Base-by-base conservation (phyloP, 106 monocot genomes). In the Triglochin maritima region DNA sequence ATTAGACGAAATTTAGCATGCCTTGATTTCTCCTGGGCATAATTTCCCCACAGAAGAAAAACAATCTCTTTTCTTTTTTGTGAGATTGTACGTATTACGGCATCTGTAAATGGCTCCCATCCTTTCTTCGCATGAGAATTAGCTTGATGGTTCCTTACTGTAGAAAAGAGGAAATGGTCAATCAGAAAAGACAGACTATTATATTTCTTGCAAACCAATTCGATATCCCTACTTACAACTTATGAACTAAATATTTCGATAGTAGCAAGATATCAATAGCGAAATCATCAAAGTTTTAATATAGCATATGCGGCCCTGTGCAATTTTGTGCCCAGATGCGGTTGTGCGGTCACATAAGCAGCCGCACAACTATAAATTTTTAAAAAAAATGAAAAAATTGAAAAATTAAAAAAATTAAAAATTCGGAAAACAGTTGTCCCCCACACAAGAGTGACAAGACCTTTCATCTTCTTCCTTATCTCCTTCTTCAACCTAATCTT, bases 51-150 rank as follows among this genome's bases (percentile, higher is more conserved):
- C 6, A 96, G 83, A 72, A 96, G 87, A 71, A 96, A 96, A 50
- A 90, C 81, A 67, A 96, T 55, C 59, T 81, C 87, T 16, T 79
- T 67, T 84, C 84, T 88, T 81, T 86, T 86, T 74, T 87, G 80
- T 57, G 96, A 96, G 66, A 96, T 86, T 69, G 84, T 83, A 63
- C 69, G 64, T 56, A 91, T 96, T 8, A 91, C 71, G 50, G 79
- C 85, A 80, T 96, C 90, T 47, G 96, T 90, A 82, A 96, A 88
- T 74, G 79, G 80, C 69, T 96, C 96, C 96, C 96, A 96, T 5
- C 96, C 96, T 87, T 86, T 88, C 78, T 79, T 96, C 57, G 96
- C 87, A 84, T 96, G 96, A 58, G 96, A 96, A 73, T 96, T 96
- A 48, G 90, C 88, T 77, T 96, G 96, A 77, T 90, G 83, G 44